These are phyloP conservation scores for Komagataea norvegica DNA, from an alignment of 1,139 yeast genomes.

Conservation along the genomic window DNA sequence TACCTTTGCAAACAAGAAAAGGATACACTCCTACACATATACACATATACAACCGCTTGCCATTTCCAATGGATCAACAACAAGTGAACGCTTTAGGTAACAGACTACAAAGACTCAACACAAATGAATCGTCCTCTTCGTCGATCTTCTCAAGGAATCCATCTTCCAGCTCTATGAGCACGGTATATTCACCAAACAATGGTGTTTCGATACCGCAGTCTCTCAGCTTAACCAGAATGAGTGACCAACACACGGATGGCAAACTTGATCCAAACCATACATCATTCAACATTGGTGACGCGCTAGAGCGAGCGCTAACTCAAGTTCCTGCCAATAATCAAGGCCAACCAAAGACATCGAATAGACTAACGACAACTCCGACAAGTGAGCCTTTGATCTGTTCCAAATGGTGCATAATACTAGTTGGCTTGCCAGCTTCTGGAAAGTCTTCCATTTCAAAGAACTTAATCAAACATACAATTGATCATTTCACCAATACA, in stretches of 20 bases:
- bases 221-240: constrained; percentile 19
- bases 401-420: constrained; percentile 39
- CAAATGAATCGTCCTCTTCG: constrained; percentile 21
- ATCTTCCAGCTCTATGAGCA: constrained; percentile 22
- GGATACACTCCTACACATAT: not conserved
- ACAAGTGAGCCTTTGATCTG: constrained; percentile 19
- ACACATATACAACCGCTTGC: not conserved
- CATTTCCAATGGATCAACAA: constrained; percentile 8
- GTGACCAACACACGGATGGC: too few species aligned
- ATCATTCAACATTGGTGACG: constrained; percentile 12
- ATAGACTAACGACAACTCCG: constrained; percentile 25
- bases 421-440: constrained; percentile 68
- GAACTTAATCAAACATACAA: constrained; percentile 43
- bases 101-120: constrained; percentile 19
- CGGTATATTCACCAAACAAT: constrained; percentile 10
- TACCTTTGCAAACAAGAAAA: too few species aligned
- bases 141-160: constrained; percentile 24
- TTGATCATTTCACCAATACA: constrained; percentile 19
- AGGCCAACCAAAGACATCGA: constrained; percentile 20
- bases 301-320: constrained; percentile 15
- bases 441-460: constrained; percentile 64
- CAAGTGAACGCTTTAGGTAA: constrained; percentile 5
- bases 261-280: not conserved
- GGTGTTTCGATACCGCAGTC: constrained; percentile 12
- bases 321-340: constrained; percentile 9